Conservation (phyloP, 257 asterid species). For the Parsonsia alboflavescens region DNA sequence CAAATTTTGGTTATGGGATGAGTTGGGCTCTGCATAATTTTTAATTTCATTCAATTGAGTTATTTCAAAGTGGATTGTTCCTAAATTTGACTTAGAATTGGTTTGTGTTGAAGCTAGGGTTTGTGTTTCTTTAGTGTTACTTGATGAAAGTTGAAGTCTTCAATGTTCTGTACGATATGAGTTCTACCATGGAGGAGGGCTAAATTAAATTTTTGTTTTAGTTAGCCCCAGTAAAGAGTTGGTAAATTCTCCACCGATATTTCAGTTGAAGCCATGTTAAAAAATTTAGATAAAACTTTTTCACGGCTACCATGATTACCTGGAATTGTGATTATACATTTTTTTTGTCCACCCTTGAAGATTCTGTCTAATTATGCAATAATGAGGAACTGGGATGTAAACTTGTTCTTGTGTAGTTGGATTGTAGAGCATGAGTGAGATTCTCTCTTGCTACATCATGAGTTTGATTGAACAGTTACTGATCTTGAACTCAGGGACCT, state of each 20-base stretch:
- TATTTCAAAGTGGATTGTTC: constrained; percentile 1
- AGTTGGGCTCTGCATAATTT: background rate
- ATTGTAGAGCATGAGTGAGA: background rate
- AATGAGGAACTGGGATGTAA: background rate
- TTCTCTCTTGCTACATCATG: background rate
- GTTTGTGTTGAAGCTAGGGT: constrained; percentile 17
- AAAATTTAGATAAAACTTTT: background rate
- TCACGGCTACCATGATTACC: background rate
- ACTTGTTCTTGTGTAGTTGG: background rate
- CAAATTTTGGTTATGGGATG: background rate
- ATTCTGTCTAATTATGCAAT: background rate
- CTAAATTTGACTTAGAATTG: background rate
- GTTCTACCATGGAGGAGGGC: background rate
- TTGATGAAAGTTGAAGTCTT: background rate
- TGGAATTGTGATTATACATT: background rate
- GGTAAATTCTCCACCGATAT: background rate
- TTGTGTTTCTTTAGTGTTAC: background rate
- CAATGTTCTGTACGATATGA: background rate
- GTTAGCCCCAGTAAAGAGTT: background rate
- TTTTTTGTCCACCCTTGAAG: background rate
- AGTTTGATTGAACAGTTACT: background rate
- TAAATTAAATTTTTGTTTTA: background rate
- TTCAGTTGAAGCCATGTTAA: background rate
- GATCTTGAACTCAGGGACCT: background rate
- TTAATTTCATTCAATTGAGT: background rate